Evolutionary conservation across 192 early-diverging fungal genomes (phyloP).

Genomic region (Coemansia sp.): DNA sequence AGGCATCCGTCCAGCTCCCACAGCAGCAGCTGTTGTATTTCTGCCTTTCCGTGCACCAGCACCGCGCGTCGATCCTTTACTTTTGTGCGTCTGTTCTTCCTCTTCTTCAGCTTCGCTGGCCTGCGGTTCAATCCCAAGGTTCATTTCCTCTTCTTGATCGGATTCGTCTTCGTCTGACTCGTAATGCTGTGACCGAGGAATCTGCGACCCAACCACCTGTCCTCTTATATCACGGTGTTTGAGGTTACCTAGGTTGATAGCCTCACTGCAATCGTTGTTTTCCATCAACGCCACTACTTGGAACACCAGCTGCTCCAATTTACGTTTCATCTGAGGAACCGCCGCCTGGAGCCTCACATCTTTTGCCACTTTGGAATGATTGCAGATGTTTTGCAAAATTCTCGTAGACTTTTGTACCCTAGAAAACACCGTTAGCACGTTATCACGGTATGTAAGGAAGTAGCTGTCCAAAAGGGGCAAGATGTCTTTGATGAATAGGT

Average conservation of each 20-base stretch:
- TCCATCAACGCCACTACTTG: slow-evolving; percentile 73
- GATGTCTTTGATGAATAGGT: slow-evolving; percentile 29
- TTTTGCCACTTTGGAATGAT: slow-evolving; percentile 71
- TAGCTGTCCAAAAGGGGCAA: slow-evolving; percentile 35
- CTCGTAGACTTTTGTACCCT: slow-evolving; percentile 53
- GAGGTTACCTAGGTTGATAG: slow-evolving; percentile 58
- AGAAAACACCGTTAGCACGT: slow-evolving; percentile 21
- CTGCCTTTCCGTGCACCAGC: not conserved
- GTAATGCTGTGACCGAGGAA: slow-evolving; percentile 25
- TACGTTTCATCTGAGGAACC: slow-evolving; percentile 69
- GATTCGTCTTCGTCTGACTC: slow-evolving; percentile 5
- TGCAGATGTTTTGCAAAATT: slow-evolving; percentile 65
- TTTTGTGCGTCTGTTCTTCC: not conserved
- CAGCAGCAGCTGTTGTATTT: not conserved
- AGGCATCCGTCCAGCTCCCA: not conserved
- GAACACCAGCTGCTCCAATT: slow-evolving; percentile 72
- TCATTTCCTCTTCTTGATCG: slow-evolving; percentile 5
- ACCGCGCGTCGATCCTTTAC: not conserved
- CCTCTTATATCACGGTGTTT: slow-evolving; percentile 75
- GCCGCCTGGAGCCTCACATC: slow-evolving; percentile 61
- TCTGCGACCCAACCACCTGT: slow-evolving; percentile 68
- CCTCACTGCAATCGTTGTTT: slow-evolving; percentile 62
- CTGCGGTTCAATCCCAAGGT: no score
- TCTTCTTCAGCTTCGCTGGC: slow-evolving; percentile 1
- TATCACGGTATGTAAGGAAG: slow-evolving; percentile 32